These are phyloP conservation scores for Rasamsonia emersonii DNA, from an alignment of 2,329 filamentous ascomycete genomes.

Conservation along the genomic window DNA sequence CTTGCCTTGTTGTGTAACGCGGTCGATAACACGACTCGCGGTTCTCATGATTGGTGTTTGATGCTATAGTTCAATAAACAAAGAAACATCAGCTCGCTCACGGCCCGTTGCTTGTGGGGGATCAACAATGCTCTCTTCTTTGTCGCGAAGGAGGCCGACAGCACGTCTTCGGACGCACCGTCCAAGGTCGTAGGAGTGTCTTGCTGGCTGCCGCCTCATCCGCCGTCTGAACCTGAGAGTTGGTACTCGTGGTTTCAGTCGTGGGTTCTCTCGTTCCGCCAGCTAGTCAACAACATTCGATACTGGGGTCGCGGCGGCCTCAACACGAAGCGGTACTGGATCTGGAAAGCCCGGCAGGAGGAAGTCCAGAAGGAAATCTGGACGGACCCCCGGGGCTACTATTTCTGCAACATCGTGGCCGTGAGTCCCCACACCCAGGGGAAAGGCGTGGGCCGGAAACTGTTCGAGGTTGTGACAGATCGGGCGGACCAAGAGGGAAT, in stretches of 20 bases:
- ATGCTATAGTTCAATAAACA: slow-evolving; percentile 45
- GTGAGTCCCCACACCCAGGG: slow-evolving; percentile 58
- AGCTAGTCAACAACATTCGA: slow-evolving; percentile 58
- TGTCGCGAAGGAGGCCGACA: slow-evolving; percentile 48
- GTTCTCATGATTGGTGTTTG: slow-evolving; percentile 6
- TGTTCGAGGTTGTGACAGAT: slow-evolving; percentile 56
- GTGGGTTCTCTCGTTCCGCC: slow-evolving; percentile 59
- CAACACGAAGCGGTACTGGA: slow-evolving; percentile 58
- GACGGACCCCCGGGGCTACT: slow-evolving; percentile 60
- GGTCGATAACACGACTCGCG: slow-evolving; percentile 6
- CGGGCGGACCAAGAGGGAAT: slow-evolving; percentile 56
- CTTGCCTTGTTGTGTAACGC: slow-evolving; percentile 7
- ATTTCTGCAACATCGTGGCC: slow-evolving; percentile 68
- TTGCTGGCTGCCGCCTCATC: slow-evolving; percentile 60
- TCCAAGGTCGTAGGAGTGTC: slow-evolving; percentile 57
- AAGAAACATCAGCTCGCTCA: slow-evolving; percentile 56
- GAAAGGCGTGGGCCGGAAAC: slow-evolving; percentile 54
- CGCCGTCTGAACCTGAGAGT: slow-evolving; percentile 38
- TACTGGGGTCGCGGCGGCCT: slow-evolving; percentile 59
- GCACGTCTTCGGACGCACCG: slow-evolving; percentile 5
- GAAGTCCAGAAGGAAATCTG: slow-evolving; percentile 55
- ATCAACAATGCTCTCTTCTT: slow-evolving; percentile 62
- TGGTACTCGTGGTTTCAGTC: slow-evolving; percentile 56
- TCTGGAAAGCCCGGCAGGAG: slow-evolving; percentile 61
- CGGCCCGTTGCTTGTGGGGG: slow-evolving; percentile 60